Conservation (phyloP, 2,329 filamentous ascomycete genomes). For the Cytospora schulzeri region DNA sequence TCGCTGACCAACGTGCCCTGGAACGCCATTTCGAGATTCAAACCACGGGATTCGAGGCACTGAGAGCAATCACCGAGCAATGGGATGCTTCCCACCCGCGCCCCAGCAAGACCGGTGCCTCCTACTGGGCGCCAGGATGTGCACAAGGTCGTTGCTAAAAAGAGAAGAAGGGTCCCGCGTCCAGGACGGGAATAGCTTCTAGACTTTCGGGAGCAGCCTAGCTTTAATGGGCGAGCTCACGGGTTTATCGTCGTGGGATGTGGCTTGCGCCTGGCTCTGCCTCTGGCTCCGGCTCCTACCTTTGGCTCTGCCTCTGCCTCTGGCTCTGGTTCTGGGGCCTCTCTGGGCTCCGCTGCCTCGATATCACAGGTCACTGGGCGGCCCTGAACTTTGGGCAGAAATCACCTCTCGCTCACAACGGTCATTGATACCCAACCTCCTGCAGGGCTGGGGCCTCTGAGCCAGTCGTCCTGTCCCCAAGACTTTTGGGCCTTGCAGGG, state of each 20-base stretch:
- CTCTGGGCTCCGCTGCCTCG: background rate
- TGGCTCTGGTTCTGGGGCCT: background rate
- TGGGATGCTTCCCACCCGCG: background rate
- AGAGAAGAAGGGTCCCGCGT: background rate
- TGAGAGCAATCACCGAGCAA: background rate
- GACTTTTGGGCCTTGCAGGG: background rate
- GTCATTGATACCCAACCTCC: conserved; percentile 38
- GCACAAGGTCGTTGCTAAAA: background rate
- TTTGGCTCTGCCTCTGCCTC: background rate
- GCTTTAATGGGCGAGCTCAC: conserved; percentile 6
- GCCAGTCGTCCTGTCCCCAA: conserved; percentile 32
- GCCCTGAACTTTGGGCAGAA: conserved; percentile 36
- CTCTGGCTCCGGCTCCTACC: background rate
- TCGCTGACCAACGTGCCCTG: background rate
- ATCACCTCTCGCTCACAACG: conserved; percentile 30
- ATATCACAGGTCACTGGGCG: background rate
- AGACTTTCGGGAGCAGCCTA: conserved; percentile 20
- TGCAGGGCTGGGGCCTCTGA: conserved; percentile 32
- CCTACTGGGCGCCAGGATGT: conserved; percentile 5
- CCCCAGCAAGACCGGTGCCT: conserved; percentile 2
- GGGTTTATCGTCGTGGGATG: conserved; percentile 5
- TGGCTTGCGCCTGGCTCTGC: conserved; percentile 12
- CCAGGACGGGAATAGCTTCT: conserved; percentile 13
- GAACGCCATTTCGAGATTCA: background rate
- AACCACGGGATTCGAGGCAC: background rate